Evolutionary conservation across 495 filamentous ascomycete genomes (phyloP).

Genomic region (Aspergillus nidulans): DNA sequence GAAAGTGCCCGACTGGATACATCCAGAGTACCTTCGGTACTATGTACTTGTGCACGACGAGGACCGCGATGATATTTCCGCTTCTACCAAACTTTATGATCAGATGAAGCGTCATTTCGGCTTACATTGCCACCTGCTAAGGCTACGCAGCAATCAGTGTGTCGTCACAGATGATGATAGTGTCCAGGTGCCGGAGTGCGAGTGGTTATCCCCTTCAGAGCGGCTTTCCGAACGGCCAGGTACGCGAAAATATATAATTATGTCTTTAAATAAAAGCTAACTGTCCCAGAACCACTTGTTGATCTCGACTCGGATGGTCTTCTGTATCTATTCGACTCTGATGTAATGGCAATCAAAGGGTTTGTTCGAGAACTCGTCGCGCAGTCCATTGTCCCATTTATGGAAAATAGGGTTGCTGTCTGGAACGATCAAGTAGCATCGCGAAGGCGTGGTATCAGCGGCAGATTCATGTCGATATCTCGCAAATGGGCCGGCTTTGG

Average conservation of each 20-base stretch:
- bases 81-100: slow-evolving; percentile 83
- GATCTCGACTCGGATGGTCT: slow-evolving; percentile 64
- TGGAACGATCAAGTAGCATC: slow-evolving; percentile 99
- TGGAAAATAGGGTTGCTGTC: slow-evolving; percentile 83
- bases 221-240: slow-evolving; percentile 65
- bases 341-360: slow-evolving; percentile 76
- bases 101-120: slow-evolving; percentile 98
- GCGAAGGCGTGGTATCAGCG: slow-evolving; percentile 75
- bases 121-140: slow-evolving; percentile 86
- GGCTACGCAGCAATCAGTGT: slow-evolving; percentile 78
- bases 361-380: slow-evolving; percentile 91
- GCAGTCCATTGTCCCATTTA: slow-evolving; percentile 86
- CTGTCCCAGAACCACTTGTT: slow-evolving; percentile 35
- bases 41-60: slow-evolving; percentile 98
- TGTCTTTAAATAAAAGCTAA: slow-evolving; percentile 17
- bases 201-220: slow-evolving; percentile 87
- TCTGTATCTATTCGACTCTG: slow-evolving; percentile 85
- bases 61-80: slow-evolving; percentile 84
- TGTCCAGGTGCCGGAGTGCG: slow-evolving; percentile 67
- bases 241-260: slow-evolving; percentile 22
- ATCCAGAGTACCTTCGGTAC: slow-evolving; percentile 86
- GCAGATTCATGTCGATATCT: slow-evolving; percentile 86
- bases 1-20: slow-evolving; percentile 72
- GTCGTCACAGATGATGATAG: slow-evolving; percentile 91
- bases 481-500: slow-evolving; percentile 83